Conservation (phyloP, 352 stramenopile genomes). For the Stramenopiles sp. region DNA sequence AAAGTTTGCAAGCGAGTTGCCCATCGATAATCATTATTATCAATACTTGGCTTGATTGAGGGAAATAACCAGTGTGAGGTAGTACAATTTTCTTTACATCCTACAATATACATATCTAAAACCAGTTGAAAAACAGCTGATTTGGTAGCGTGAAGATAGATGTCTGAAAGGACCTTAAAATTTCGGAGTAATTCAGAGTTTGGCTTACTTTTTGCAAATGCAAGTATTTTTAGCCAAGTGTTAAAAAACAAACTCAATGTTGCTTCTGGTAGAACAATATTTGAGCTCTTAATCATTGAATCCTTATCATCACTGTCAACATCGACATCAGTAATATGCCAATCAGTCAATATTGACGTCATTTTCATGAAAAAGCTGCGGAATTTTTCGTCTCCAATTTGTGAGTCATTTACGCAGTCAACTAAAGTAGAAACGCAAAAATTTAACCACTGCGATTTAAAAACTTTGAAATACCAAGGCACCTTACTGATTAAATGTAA, state of each 20-base stretch:
- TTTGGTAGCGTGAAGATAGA: not conserved
- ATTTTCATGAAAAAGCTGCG: not conserved
- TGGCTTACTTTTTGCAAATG: not conserved
- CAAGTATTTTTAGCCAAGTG: not conserved
- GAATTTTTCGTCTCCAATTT: not conserved
- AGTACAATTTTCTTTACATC: not conserved
- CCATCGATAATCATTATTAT: not conserved
- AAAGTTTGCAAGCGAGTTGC: not conserved
- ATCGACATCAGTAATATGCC: too few relatives aligned
- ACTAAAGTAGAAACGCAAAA: conserved; percentile 5
- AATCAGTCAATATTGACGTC: conserved; percentile 1
- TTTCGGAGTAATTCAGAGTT: not conserved
- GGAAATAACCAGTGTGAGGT: not conserved
- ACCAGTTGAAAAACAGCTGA: too few relatives aligned
- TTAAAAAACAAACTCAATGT: not conserved
- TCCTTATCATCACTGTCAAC: not conserved
- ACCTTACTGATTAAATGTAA: not conserved
- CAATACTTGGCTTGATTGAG: not conserved
- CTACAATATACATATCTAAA: not conserved
- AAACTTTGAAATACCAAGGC: not conserved
- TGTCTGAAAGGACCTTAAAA: not conserved
- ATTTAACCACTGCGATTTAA: not conserved
- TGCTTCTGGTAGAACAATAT: too few relatives aligned
- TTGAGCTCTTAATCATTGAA: not conserved
- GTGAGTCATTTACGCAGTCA: not conserved